Evolutionary conservation across 164 flowering plant genomes (phyloP), one percentile per base, ranked within the genome.

Genomic region (Magnolia sinica): DNA sequence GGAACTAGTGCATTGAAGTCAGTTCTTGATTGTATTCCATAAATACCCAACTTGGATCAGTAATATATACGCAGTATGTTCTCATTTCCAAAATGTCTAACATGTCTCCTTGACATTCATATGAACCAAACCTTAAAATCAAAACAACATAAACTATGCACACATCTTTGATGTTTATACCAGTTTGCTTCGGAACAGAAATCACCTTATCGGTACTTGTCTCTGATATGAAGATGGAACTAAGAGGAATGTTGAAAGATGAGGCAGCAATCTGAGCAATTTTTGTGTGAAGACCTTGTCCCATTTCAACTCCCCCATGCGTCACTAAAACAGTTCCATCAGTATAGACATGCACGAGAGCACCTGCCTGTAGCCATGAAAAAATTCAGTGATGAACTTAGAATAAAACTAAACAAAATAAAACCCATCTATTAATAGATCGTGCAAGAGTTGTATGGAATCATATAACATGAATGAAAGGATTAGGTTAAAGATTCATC

Each of bases 251-350:
- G 80, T 86, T 77, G 78, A 96, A 96, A 61, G 94, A 85, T 70
- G 98, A 92, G 61, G 99, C 99, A 76, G 99, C 98, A 82, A 96
- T 78, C 76, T 96, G 99, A 68, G 99, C 97, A 81, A 96, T 87
- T 84, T 96, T 96, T 73, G 99, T 94, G 85, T 96, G 99, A 74
- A 96, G 84, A 76, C 99, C 98, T 88, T 96, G 99, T 52, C 99
- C 99, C 99, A 94, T 96, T 83, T 96, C 99, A 55, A 96, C 98
- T 73, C 99, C 99, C 55, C 99, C 99, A 84, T 96, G 99, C 24
- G 99, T 91, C 74, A 96, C 99, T 77, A 96, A 80, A 77, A 96
- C 96, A 74, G 99, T 92, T 71, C 98, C 98, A 84, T 96, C 99
- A 22, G 97, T 96, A 79, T 94, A 94, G 29, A 96, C 98, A 77